Evolutionary conservation across 495 filamentous ascomycete genomes (phyloP), one percentile per base, ranked within the genome.

Genomic region (Trichoderma asperelloides): DNA sequence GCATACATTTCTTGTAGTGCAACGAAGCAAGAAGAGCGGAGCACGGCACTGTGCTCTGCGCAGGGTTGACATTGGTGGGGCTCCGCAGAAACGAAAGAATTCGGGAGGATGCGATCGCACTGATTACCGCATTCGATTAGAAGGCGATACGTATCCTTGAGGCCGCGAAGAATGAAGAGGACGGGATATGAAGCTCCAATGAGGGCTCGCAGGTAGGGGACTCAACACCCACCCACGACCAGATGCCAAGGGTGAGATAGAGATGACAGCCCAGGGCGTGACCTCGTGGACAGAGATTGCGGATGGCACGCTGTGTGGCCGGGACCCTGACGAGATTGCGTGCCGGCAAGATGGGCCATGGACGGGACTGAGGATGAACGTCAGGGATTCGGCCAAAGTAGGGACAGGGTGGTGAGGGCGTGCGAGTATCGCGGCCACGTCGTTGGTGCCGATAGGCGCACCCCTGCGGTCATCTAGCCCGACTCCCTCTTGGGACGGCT

Each of bases 361-460:
- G 55, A 60, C 55, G 55, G 55, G 55, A 60, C 55, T 60, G 55
- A 60, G 55, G 55, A 60, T 60, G 55, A 60, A 30, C 55, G 55
- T 60, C 55, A 60, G 55, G 55, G 55, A 60, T 60, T 60, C 27
- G 21, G 55, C 23, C 27, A n/a, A 18, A 60, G 55, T 11, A 60
- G 27, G 27, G 23, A 30, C 25, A 30, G 11, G 27, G 9, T 28
- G 55, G 55, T 30, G 55, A 30, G 55, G 55, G 55, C 25, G 55
- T 60, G 55, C 23, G 23, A 30, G 23, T 60, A 60, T 60, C 23
- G 51, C 25, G 25, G 23, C 55, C 27, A 30, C 55, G 55, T 55
- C 49, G n/a, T 21, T n/a, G 49, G 49, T 7, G 33, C 5, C 4
- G 12, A 60, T 60, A 60, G 25, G 2, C 6, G 11, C 27, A 60